phyloP scores from a whole-genome alignment of 805 yeast species.

The Clavispora carvajalis region DNA sequence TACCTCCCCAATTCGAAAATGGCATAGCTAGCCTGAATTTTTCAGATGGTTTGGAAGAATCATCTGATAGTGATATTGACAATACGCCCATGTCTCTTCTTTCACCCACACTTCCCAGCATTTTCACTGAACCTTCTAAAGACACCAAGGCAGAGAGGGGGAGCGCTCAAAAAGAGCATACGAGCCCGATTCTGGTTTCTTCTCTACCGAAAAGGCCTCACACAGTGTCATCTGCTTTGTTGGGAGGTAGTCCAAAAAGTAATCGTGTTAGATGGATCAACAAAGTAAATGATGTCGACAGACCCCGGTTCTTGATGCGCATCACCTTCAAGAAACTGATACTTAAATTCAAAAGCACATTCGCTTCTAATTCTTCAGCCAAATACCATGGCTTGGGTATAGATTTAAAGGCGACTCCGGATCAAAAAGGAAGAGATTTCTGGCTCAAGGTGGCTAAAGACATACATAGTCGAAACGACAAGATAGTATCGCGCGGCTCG shows the following conservation, averaged over 20 bases:
- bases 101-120: constrained; percentile 30
- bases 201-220: constrained; percentile 16
- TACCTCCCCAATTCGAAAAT: constrained; percentile 24
- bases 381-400: constrained; percentile 12
- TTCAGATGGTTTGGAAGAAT: constrained; percentile 5
- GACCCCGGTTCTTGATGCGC: constrained; percentile 22
- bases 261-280: constrained; percentile 26
- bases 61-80: constrained; percentile 19
- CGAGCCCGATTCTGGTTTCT: constrained; percentile 4
- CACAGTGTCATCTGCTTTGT: constrained; percentile 6
- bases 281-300: constrained; percentile 19
- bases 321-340: constrained; percentile 18
- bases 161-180: background rate
- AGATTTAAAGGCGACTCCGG: background rate
- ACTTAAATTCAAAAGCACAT: constrained; percentile 11
- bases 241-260: background rate
- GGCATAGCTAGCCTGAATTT: too few relatives aligned
- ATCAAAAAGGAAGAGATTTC: background rate
- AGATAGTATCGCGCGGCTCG: constrained; percentile 12
- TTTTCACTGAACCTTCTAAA: constrained; percentile 10
- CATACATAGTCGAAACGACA: constrained; percentile 4
- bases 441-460: constrained; percentile 7
- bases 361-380: constrained; percentile 10
- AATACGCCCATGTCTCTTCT: constrained; percentile 26
- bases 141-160: constrained; percentile 4